Evolutionary conservation across 2,329 filamentous ascomycete species (phyloP).

Genomic region (Venturia asperata): DNA sequence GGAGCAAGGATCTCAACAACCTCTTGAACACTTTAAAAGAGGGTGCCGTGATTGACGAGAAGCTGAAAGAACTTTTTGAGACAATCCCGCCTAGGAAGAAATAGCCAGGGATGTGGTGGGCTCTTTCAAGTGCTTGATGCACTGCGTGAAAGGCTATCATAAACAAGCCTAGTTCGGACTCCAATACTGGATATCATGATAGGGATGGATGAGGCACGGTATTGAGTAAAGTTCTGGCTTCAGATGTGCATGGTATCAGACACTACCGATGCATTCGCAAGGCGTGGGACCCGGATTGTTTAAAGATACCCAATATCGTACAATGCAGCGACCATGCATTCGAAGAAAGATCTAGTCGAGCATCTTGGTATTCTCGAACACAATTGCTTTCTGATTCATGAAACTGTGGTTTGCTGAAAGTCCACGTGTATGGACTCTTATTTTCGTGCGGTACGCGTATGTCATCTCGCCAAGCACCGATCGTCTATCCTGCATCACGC

Average conservation of each 20-base stretch:
- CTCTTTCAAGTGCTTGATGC: background rate
- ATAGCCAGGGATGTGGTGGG: background rate
- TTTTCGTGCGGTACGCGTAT: background rate
- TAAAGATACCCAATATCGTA: background rate
- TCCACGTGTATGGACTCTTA: background rate
- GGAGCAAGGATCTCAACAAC: slow-evolving; percentile 18
- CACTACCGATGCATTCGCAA: background rate
- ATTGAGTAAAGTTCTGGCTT: background rate
- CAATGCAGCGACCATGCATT: background rate
- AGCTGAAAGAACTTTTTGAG: slow-evolving; percentile 17
- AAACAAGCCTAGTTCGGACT: background rate
- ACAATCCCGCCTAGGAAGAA: slow-evolving; percentile 19
- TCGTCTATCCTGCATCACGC: background rate
- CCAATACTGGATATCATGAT: background rate
- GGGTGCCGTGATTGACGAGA: slow-evolving; percentile 16
- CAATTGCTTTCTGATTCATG: background rate
- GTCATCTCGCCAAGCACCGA: background rate
- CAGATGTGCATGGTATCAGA: background rate
- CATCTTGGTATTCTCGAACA: background rate
- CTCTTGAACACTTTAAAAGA: slow-evolving; percentile 15
- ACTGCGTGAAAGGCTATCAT: background rate
- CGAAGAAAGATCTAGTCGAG: too few relatives aligned
- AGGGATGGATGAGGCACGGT: background rate
- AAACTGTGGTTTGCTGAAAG: background rate
- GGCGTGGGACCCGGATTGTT: background rate